These are phyloP conservation scores for Adiantum capillusveneris DNA, from an alignment of 75 land plant genomes.

Conservation along the genomic window DNA sequence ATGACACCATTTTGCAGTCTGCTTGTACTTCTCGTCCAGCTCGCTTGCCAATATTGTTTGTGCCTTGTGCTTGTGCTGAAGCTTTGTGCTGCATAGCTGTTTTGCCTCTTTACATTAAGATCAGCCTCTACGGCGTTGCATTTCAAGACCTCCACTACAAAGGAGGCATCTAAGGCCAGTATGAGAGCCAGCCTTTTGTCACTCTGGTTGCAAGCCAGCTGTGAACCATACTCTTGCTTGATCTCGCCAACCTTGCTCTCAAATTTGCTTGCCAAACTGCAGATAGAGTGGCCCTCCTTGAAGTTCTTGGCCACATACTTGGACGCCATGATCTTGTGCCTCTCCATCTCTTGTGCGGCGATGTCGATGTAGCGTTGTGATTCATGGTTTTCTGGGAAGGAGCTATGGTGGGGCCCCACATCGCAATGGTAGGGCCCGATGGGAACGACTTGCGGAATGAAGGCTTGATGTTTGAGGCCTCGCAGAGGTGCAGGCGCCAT, in stretches of 20 bases:
- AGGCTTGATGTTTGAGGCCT: slow-evolving; percentile 26
- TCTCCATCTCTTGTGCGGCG: slow-evolving; percentile 24
- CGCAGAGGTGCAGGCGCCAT: slow-evolving; percentile 35
- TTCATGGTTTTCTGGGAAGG: slow-evolving; percentile 33
- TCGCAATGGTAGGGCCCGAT: slow-evolving; percentile 43
- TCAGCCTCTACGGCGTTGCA: too few relatives aligned
- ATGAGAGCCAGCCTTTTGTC: slow-evolving; percentile 42
- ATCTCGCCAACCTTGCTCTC: slow-evolving; percentile 5
- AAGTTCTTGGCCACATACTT: background rate
- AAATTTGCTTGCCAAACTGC: slow-evolving; percentile 3
- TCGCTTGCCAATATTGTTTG: too few relatives aligned
- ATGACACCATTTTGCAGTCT: too few relatives aligned
- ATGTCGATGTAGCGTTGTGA: slow-evolving; percentile 49
- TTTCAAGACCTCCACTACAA: slow-evolving; percentile 47
- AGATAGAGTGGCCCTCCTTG: background rate
- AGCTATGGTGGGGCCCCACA: slow-evolving; percentile 16
- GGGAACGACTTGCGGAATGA: slow-evolving; percentile 43
- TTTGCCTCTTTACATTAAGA: too few relatives aligned
- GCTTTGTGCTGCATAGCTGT: too few relatives aligned
- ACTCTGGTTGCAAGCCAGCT: slow-evolving; percentile 11
- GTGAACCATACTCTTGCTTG: slow-evolving; percentile 22
- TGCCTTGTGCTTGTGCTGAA: too few relatives aligned
- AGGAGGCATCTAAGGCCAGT: slow-evolving; percentile 47
- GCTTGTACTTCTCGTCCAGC: too few relatives aligned
- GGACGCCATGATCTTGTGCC: background rate